Evolutionary conservation across 768 basidiomycete species (phyloP), one percentile per base, ranked within the genome.

Genomic region (Phylloporus sp.): DNA sequence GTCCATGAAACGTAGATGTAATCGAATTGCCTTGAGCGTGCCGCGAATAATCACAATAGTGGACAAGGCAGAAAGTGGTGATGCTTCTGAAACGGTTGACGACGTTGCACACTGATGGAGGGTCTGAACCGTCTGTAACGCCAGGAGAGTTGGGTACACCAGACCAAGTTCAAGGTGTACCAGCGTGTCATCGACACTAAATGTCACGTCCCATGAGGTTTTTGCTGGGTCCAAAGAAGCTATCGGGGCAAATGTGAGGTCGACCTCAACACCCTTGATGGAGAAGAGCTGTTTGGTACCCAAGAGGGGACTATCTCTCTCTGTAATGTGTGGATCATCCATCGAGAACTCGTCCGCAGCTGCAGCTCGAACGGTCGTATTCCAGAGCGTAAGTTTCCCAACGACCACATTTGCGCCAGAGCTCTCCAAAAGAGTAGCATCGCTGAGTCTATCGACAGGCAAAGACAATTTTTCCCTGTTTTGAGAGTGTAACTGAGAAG

Each of bases 101-200:
- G 49, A 55, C 24, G 39, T 49, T 32, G 51, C 51, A 52, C 59
- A 60, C 22, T 61, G 59, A 5, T 58, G 36, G 24, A 89, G 62
- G 1, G 66, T 62, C 54, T 73, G 68, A 13, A 86, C 27, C 3
- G 81, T 81, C 41, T 78, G 76, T 8, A 76, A 45, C 10, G 84
- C 88, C 43, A 91, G 76, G 38, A 93, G 72, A 15, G 74, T 59
- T 58, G 82, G 84, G 63, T 94, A 94, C 27, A 85, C 71, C 63
- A 87, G 82, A 15, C 80, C 79, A 49, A 90, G 68, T 59, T 82
- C 78, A 53, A 91, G 74, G 39, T 72, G 72, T 6, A 74, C 72
- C 31, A 75, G 73, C 27, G 84, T 65, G 45, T 76, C 74, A 15
- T 84, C 80, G 18, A 88, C 68, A n/a, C 70, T 60, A 13, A 82